Base-by-base conservation (phyloP, 1,139 yeast species). In the Blastobotrys capitulatus region DNA sequence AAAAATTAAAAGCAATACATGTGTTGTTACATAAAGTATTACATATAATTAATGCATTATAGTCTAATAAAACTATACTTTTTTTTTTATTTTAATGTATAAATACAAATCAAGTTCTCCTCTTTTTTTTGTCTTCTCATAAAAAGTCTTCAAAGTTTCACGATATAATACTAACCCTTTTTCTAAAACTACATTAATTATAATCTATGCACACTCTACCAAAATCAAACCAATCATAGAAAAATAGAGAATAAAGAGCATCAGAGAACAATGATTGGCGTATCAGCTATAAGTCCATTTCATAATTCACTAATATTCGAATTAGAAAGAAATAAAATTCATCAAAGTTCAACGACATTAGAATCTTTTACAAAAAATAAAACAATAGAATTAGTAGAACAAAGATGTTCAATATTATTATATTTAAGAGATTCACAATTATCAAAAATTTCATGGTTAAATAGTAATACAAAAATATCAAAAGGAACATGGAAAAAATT, bases 381-480 rank as follows among this genome's bases (percentile, higher is more conserved):
- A 36, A 36, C 40, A 27, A 38, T 46, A 31, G 35, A 39, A 34
- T 41, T 48, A 10, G 31, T 31, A 47, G 51, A 13, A 38, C 46
- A 37, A 26, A 19, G 26, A 29, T 29, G 32, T 7, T 36, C 38
- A 20, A 42, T 47, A 10, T 46, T 50, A 32, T 26, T 29, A 27
- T 50, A 44, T 18, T 25, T 43, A n/a, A 41, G 45, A 38, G 49
- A 47, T 19, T 35, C 49, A 25, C 58, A 53, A 27, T 34, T 29
- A 32, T 56, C 53, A 19, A 41, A 42, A 13, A 13, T 47, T 13
- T 43, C 49, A 7, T 55, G 58, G 58, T 50, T 47, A 26, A 39
- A 45, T 43, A 35, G 47, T 26, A 18, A 36, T 25, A 34, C 44
- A n/a, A 51, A 27, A n/a, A 38, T 45, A 13, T 40, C 46, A 42